Evolutionary conservation across 352 stramenopile genomes (phyloP).

Genomic region (Pythium monospermum): DNA sequence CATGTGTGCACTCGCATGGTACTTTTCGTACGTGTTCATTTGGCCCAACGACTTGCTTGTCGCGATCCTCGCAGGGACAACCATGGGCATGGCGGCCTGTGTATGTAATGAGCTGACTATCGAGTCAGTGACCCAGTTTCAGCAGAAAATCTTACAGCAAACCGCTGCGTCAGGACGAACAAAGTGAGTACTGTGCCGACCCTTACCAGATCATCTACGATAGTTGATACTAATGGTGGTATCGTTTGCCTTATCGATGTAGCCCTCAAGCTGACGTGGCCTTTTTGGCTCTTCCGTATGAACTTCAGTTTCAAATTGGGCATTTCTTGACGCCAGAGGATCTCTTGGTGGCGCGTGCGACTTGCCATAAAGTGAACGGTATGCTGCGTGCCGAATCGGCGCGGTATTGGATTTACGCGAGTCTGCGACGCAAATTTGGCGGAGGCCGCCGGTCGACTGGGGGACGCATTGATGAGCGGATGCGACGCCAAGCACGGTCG

Average conservation of each 20-base stretch:
- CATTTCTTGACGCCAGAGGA: conserved; percentile 74
- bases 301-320: conserved; percentile 77
- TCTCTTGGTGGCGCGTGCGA: conserved; percentile 61
- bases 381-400: conserved; percentile 80
- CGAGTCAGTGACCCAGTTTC: conserved; percentile 54
- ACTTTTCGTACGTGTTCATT: conserved; percentile 60
- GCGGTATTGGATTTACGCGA: conserved; percentile 80
- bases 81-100: conserved; percentile 58
- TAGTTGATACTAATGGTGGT: not conserved
- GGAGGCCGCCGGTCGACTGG: conserved; percentile 20
- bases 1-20: conserved; percentile 52
- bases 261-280: conserved; percentile 58
- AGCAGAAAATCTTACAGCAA: conserved; percentile 52
- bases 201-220: not conserved
- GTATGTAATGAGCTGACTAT: conserved; percentile 67
- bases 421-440: conserved; percentile 62
- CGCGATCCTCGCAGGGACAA: conserved; percentile 71
- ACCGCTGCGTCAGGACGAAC: conserved; percentile 15
- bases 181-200: conserved; percentile 4
- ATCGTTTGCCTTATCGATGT: not conserved
- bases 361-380: conserved; percentile 78
- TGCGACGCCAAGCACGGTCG: conserved; percentile 34
- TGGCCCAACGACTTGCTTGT: conserved; percentile 67
- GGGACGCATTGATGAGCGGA: conserved; percentile 29
- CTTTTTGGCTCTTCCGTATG: conserved; percentile 72